Conservation (phyloP, 345 rosid genomes). For the Combretum micranthum region DNA sequence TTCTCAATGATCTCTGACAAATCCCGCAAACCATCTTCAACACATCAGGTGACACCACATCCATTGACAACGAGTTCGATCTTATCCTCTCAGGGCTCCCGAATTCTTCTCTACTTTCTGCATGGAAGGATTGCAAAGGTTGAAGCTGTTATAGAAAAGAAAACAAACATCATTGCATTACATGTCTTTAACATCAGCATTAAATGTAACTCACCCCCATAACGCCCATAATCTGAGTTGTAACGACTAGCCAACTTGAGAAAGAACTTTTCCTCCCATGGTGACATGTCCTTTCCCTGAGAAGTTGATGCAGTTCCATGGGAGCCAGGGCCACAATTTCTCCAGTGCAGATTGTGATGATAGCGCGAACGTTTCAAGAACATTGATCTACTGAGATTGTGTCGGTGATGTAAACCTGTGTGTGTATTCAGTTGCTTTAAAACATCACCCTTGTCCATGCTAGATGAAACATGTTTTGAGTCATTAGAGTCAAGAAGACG, state of each 20-base stretch:
- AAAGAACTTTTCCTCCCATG: constrained; percentile 26
- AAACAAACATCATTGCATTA: background rate
- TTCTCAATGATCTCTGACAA: constrained; percentile 44
- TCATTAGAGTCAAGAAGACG: constrained; percentile 23
- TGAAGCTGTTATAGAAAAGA: background rate
- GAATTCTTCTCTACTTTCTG: constrained; percentile 36
- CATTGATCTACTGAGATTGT: constrained; percentile 38
- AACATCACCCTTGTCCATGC: constrained; percentile 26
- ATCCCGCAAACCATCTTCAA: constrained; percentile 42
- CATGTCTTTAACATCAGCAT: constrained; percentile 1
- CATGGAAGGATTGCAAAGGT: background rate
- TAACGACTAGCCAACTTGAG: constrained; percentile 31
- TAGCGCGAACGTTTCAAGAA: constrained; percentile 54
- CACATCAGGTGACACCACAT: constrained; percentile 22
- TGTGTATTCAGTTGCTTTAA: constrained; percentile 26
- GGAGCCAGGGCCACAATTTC: constrained; percentile 33
- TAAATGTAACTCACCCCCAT: constrained; percentile 21
- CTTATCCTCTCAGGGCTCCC: constrained; percentile 38
- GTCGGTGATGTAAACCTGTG: constrained; percentile 28
- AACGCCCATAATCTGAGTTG: constrained; percentile 20
- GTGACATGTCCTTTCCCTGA: constrained; percentile 29
- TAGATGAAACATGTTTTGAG: constrained; percentile 20
- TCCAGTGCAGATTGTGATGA: constrained; percentile 42
- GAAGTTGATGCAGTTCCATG: constrained; percentile 38
- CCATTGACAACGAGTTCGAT: constrained; percentile 26